These are phyloP conservation scores for Pestalotiopsis sp. DNA, from an alignment of 2,329 filamentous ascomycete genomes.

Conservation along the genomic window DNA sequence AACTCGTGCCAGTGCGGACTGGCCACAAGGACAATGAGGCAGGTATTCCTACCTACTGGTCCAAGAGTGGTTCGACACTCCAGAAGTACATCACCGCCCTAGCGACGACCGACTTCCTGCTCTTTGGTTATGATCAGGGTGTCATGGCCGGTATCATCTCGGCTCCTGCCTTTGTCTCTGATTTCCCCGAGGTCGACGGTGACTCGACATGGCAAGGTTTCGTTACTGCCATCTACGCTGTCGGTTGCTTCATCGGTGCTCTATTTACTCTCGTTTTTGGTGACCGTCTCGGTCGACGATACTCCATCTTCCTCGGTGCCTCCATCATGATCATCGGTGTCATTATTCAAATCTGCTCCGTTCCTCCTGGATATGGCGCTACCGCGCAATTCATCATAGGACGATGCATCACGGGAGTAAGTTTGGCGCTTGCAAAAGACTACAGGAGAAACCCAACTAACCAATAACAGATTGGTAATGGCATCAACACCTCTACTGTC, in stretches of 20 bases:
- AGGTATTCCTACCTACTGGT: constrained; percentile 34
- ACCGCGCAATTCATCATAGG: constrained; percentile 51
- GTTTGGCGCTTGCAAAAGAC: constrained; percentile 19
- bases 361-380: constrained; percentile 46
- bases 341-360: constrained; percentile 53
- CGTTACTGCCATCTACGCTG: constrained; percentile 44
- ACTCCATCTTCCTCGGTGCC: constrained; percentile 56
- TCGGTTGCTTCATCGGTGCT: constrained; percentile 45
- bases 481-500: constrained; percentile 46
- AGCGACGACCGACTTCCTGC: constrained; percentile 29
- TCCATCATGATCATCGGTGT: constrained; percentile 59
- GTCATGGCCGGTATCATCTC: constrained; percentile 36
- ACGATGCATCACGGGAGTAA: constrained; percentile 51
- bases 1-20: constrained; percentile 14
- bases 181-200: constrained; percentile 34
- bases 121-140: constrained; percentile 35
- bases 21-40: constrained; percentile 28
- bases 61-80: constrained; percentile 29
- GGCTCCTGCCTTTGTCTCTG: constrained; percentile 26
- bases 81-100: constrained; percentile 31
- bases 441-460: not conserved
- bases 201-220: constrained; percentile 37
- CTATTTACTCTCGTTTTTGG: constrained; percentile 45
- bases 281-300: constrained; percentile 57
- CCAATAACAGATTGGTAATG: constrained; percentile 41